Evolutionary conservation across 495 filamentous ascomycete species (phyloP).

Genomic region (Neurospora sp.): DNA sequence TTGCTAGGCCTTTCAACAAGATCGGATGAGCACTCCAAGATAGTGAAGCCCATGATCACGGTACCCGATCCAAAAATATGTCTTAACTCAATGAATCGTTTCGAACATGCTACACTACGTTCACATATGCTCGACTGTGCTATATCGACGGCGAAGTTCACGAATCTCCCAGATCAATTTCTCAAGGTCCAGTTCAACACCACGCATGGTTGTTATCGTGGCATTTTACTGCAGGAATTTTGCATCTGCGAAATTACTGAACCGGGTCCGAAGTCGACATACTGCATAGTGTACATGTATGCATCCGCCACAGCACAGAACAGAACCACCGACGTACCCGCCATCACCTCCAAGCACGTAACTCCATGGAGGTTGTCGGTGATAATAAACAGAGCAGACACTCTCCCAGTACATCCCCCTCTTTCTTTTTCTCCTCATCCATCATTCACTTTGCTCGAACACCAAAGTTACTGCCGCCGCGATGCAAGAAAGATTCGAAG

Average conservation of each 20-base stretch:
- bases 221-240: background rate
- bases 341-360: background rate
- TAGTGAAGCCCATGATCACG: background rate
- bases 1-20: background rate
- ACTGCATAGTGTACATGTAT: background rate
- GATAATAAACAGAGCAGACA: background rate
- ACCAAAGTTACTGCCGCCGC: no score
- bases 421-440: no score
- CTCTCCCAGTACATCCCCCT: background rate
- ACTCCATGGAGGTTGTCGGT: background rate
- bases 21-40: background rate
- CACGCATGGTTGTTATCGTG: background rate
- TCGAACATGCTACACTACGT: background rate
- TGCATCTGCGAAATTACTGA: background rate
- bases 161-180: background rate
- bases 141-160: background rate
- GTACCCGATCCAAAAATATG: background rate
- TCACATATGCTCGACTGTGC: background rate
- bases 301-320: background rate
- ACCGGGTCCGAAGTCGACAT: background rate
- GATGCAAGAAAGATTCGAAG: no score
- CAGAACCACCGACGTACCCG: no score
- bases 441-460: background rate
- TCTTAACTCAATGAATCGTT: background rate
- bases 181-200: background rate